Evolutionary conservation across 306 rosid species (phyloP).

Genomic region (Lagenaria siceraria): DNA sequence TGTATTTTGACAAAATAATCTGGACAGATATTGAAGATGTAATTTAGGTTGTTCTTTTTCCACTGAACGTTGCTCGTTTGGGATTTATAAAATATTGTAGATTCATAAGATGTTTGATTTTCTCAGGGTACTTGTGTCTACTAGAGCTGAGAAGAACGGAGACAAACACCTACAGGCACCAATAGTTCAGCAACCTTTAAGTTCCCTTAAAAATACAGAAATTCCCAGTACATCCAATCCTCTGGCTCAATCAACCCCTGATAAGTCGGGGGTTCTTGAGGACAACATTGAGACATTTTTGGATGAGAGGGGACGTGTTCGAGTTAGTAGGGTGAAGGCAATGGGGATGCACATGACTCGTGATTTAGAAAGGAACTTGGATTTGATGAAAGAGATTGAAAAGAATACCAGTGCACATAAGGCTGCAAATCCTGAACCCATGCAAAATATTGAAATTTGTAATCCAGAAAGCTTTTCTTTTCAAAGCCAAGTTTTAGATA

Average conservation of each 20-base stretch:
- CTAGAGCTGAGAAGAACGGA: conserved; percentile 33
- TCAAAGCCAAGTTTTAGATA: conserved; percentile 19
- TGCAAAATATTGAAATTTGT: conserved; percentile 16
- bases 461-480: conserved; percentile 19
- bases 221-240: conserved; percentile 26
- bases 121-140: conserved; percentile 54
- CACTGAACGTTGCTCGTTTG: conserved; percentile 6
- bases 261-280: conserved; percentile 35
- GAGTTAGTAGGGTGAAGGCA: conserved; percentile 79
- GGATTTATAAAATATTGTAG: not conserved
- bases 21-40: conserved; percentile 3
- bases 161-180: conserved; percentile 27
- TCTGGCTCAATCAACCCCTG: conserved; percentile 21
- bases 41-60: not conserved
- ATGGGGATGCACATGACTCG: conserved; percentile 96
- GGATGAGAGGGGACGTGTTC: conserved; percentile 75
- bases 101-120: conserved; percentile 7
- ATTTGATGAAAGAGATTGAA: conserved; percentile 83
- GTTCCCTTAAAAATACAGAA: conserved; percentile 15
- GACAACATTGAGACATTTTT: conserved; percentile 62
- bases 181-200: conserved; percentile 21
- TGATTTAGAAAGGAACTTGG: conserved; percentile 91
- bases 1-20: conserved; percentile 3
- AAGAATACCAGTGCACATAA: conserved; percentile 27
- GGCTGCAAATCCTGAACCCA: conserved; percentile 12